phyloP scores from a whole-genome alignment of 768 basidiomycete species.

The Amanita jacksonii region DNA sequence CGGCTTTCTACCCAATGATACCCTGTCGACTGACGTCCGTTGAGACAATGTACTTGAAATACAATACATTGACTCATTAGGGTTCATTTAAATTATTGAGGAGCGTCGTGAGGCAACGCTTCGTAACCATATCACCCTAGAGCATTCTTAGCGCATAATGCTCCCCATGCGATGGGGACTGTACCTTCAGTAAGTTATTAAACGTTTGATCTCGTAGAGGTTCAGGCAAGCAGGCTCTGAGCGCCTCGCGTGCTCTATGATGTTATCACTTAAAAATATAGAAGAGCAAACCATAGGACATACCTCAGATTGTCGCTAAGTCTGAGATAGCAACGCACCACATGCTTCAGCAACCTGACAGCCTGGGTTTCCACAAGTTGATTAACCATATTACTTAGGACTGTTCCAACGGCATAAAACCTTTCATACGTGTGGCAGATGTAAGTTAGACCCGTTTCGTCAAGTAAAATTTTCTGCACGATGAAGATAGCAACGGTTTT shows the following conservation, averaged over 20 bases:
- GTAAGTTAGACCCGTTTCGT: constrained; percentile 96
- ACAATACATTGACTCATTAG: no score
- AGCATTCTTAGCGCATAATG: constrained; percentile 12
- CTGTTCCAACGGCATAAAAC: constrained; percentile 98
- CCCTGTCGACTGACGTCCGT: no score
- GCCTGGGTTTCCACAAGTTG: constrained; percentile 98
- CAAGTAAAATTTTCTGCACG: constrained; percentile 94
- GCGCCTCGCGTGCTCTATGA: constrained; percentile 83
- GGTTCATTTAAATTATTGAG: constrained; percentile 81
- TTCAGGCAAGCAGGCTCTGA: constrained; percentile 92
- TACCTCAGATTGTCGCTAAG: constrained; percentile 93
- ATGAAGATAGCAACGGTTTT: constrained; percentile 99
- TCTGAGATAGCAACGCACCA: constrained; percentile 93
- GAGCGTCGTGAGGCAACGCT: constrained; percentile 84
- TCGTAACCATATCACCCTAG: constrained; percentile 97
- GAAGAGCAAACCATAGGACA: constrained; percentile 16
- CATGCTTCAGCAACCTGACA: constrained; percentile 92
- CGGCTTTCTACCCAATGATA: no score
- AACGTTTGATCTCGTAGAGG: constrained; percentile 93
- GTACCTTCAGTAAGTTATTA: constrained; percentile 78
- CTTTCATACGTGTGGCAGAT: constrained; percentile 99
- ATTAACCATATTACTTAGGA: constrained; percentile 97
- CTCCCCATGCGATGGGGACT: constrained; percentile 10
- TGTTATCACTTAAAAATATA: constrained; percentile 7
- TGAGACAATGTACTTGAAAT: no score